Conservation (phyloP, 2,329 filamentous ascomycete genomes). For the Colletotrichum gloeosporioides region DNA sequence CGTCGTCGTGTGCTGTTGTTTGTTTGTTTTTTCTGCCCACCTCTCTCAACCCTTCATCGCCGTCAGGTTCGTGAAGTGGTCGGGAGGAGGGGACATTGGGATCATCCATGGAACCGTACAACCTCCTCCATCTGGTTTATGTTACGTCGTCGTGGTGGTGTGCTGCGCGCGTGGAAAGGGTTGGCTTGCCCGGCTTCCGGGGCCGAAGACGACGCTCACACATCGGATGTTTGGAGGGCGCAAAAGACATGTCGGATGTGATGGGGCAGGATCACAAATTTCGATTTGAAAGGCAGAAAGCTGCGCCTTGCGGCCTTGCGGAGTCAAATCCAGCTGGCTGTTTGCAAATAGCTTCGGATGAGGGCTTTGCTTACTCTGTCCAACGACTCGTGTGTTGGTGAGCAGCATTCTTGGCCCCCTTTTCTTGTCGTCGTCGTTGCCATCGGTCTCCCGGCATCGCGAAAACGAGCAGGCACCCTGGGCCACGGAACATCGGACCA, state of each 20-base stretch:
- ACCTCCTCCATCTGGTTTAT: not conserved
- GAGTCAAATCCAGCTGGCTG: not conserved
- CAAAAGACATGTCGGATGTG: not conserved
- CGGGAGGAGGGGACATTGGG: not conserved
- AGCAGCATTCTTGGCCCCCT: not conserved
- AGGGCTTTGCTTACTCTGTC: not conserved
- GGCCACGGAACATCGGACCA: not conserved
- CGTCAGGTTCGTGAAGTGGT: not conserved
- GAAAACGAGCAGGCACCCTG: not conserved
- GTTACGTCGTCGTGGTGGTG: not conserved
- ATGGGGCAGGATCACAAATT: not conserved
- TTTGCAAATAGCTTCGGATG: not conserved
- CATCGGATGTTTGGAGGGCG: slow-evolving; percentile 12
- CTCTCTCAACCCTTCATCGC: not conserved
- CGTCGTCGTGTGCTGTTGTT: not conserved
- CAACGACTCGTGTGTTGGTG: not conserved
- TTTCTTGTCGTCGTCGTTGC: not conserved
- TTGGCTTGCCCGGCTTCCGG: not conserved
- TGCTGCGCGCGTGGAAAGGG: not conserved
- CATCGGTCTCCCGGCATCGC: not conserved
- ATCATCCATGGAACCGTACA: slow-evolving; percentile 1
- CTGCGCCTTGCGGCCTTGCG: slow-evolving; percentile 6
- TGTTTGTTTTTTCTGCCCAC: not conserved
- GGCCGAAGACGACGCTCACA: not conserved
- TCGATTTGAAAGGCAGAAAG: not conserved